These are phyloP conservation scores for Petunia axillaris DNA, from an alignment of 257 asterid genomes.

Conservation along the genomic window DNA sequence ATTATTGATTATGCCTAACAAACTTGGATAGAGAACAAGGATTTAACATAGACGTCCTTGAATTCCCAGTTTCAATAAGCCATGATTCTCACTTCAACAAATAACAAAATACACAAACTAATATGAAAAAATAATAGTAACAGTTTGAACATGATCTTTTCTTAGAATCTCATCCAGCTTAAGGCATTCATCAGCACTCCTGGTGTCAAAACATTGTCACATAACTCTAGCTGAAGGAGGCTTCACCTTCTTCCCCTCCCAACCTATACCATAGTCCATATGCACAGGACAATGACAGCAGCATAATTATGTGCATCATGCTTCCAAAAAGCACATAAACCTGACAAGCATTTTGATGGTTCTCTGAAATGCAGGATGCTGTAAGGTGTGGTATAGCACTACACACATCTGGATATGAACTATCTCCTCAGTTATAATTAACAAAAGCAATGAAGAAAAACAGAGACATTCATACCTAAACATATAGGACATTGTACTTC, in stretches of 20 bases:
- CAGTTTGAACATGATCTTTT: background rate
- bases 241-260: background rate
- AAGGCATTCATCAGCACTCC: conserved; percentile 8
- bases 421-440: conserved; percentile 14
- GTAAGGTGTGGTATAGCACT: background rate
- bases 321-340: conserved; percentile 15
- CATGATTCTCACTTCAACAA: background rate
- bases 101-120: background rate
- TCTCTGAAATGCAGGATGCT: background rate
- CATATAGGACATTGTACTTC: conserved; percentile 99
- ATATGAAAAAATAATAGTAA: background rate
- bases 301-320: conserved; percentile 17
- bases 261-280: conserved; percentile 12
- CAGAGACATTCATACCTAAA: conserved; percentile 24
- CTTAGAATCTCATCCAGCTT: background rate
- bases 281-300: background rate
- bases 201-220: conserved; percentile 5
- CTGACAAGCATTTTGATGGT: background rate
- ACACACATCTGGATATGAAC: background rate
- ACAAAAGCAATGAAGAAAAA: background rate
- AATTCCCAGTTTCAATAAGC: conserved; percentile 1
- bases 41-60: background rate
- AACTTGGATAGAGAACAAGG: background rate
- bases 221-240: conserved; percentile 5
- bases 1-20: background rate